Percentiles rank a stretch among this genome's conserved stretches.
phyloP scores from a whole-genome alignment of 495 filamentous ascomycete genomes.

The Achaetomiella virescens region DNA sequence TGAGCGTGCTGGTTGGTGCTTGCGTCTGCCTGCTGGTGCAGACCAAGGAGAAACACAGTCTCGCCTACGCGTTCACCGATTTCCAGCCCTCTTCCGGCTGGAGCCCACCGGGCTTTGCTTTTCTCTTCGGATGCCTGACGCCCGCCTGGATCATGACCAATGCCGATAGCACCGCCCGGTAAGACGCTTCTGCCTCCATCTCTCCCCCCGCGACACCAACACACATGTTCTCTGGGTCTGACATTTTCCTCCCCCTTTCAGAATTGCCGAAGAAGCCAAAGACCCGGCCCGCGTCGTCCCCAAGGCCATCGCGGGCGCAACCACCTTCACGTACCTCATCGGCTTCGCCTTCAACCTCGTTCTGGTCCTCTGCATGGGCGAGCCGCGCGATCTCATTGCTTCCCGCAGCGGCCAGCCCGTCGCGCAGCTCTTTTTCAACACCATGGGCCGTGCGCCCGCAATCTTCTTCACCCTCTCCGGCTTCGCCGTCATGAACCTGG shows the following conservation, averaged over 20 bases:
- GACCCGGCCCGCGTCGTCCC: slow-evolving; percentile 54
- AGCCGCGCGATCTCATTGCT: slow-evolving; percentile 39
- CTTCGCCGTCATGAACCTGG: slow-evolving; percentile 53
- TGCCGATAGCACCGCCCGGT: slow-evolving; percentile 30
- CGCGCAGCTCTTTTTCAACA: slow-evolving; percentile 59
- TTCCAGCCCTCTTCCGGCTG: slow-evolving; percentile 56
- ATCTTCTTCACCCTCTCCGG: slow-evolving; percentile 56
- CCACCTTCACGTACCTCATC: slow-evolving; percentile 55
- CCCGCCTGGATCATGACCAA: slow-evolving; percentile 60
- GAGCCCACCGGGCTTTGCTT: slow-evolving; percentile 59
- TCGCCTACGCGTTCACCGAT: slow-evolving; percentile 58
- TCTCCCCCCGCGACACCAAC: neutral
- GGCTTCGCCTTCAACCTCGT: slow-evolving; percentile 61
- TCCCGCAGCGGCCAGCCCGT: slow-evolving; percentile 52
- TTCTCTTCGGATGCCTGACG: slow-evolving; percentile 62
- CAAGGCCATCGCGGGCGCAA: slow-evolving; percentile 53
- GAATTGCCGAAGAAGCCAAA: slow-evolving; percentile 57
- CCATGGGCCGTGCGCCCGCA: slow-evolving; percentile 51
- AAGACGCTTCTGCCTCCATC: slow-evolving; percentile 1
- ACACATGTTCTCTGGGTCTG: neutral
- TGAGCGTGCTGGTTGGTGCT: slow-evolving; percentile 51
- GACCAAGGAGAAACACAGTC: slow-evolving; percentile 52
- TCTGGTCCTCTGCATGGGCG: slow-evolving; percentile 55
- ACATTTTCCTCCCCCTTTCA: neutral
- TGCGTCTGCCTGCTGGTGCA: slow-evolving; percentile 54